Base-by-base conservation (phyloP, 208 protist species). In the Trypanosomatidae sp. region DNA sequence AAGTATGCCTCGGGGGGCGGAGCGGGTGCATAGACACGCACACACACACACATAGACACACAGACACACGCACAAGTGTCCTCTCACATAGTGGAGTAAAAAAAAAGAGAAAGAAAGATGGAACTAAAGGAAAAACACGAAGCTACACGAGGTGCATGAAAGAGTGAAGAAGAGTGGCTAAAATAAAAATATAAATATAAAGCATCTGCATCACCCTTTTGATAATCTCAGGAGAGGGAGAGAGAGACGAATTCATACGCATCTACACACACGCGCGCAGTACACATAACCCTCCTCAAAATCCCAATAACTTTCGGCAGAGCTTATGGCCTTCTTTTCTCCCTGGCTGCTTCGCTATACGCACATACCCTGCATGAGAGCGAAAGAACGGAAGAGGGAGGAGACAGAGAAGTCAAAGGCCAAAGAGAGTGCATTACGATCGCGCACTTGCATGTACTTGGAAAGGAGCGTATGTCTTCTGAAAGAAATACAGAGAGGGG, bases 191-290 rank as follows among this genome's bases (percentile, higher is more conserved):
- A 36, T 36, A 36, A 39, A 55, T 33, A 10, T 7, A 19, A 39
- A 13, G 28, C 46, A 36, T 0, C 30, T 44, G 39, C 30, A 33
- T 13, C 4, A 33, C 12, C 33, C 28, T 3, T 3, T 36, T 36
- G 25, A 59, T 59, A 25, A 59, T 59, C 6, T 36, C 25, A 7
- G 58, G 33, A 62, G 33, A 62, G 19, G 15, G 33, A 17, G 30
- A n/a, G 56, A 41, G 56, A 62, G 5, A 56, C 66, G 19, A 6
- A 66, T 44, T 15, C 41, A 65, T 28, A 79, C 43, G 69, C n/a
- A 75, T 44, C 25, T 59, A 76, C 25, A 0, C 58, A 76, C 47
- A 76, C 33, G 33, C 50, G 22, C 10, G 25, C 55, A 60, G 10
- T 13, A 39, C 22, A 76, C 50, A 66, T 73, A 22, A 41, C 49